Conservation (phyloP, 495 filamentous ascomycete genomes). For the Podospora bellae-mahoneyi region DNA sequence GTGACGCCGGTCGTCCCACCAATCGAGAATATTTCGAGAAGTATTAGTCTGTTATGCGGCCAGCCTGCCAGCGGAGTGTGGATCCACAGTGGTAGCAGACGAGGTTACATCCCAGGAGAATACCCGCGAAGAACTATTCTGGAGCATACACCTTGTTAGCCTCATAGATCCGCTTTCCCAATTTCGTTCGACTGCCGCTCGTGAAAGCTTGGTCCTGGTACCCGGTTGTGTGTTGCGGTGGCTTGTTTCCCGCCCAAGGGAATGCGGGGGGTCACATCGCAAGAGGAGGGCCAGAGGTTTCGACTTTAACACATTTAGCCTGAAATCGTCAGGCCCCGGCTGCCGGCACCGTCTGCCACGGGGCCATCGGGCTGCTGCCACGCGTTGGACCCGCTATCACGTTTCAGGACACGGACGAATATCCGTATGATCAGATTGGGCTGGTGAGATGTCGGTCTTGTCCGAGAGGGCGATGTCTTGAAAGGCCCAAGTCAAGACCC, state of each 20-base stretch:
- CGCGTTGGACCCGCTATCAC: background rate
- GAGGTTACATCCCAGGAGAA: conserved; percentile 12
- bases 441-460: conserved; percentile 1
- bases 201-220: conserved; percentile 7
- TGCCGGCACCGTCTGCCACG: conserved; percentile 7
- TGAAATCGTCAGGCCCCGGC: conserved; percentile 17
- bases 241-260: conserved; percentile 2
- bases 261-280: conserved; percentile 10
- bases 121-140: conserved; percentile 5
- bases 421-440: conserved; percentile 23
- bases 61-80: background rate
- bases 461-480: background rate
- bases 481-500: background rate
- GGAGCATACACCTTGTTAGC: conserved; percentile 7
- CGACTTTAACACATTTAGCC: conserved; percentile 24
- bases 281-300: conserved; percentile 7
- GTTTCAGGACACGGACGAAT: conserved; percentile 22
- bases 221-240: conserved; percentile 9
- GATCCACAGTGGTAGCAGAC: background rate
- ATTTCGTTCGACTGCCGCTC: background rate
- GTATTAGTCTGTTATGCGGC: background rate
- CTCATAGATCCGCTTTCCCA: background rate
- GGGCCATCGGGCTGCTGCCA: conserved; percentile 9
- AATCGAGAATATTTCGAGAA: conserved; percentile 12
- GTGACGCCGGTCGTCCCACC: background rate